A percentile compares a stretch with the other conserved stretches of the same genome.
These are phyloP conservation scores for Neofusicoccum umdonicola DNA, from an alignment of 2,329 filamentous ascomycete species.

Conservation along the genomic window DNA sequence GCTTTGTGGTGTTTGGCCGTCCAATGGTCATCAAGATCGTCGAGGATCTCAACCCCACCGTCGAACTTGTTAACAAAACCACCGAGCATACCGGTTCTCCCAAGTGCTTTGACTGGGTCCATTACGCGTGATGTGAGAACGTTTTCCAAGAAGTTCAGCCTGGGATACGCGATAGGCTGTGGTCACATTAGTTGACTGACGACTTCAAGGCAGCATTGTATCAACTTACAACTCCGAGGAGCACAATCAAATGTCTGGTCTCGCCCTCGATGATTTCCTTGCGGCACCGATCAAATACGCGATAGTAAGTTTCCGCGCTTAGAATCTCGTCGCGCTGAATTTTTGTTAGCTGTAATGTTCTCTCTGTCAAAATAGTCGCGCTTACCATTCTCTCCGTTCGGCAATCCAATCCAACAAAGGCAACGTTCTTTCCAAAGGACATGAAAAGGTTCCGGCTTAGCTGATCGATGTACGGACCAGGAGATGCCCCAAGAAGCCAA, in stretches of 20 bases:
- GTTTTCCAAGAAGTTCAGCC: constrained; percentile 60
- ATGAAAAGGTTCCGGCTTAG: constrained; percentile 83
- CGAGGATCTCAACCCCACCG: constrained; percentile 84
- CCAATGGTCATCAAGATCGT: constrained; percentile 96
- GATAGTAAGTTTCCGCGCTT: constrained; percentile 76
- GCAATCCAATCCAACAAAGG: constrained; percentile 84
- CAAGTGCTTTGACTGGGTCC: constrained; percentile 85
- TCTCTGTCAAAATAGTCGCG: no score
- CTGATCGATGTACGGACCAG: constrained; percentile 88
- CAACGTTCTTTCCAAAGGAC: constrained; percentile 72
- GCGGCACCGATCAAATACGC: constrained; percentile 82
- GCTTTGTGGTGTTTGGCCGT: constrained; percentile 91
- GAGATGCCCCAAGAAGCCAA: constrained; percentile 77
- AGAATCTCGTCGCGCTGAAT: constrained; percentile 68
- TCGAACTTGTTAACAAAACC: constrained; percentile 84
- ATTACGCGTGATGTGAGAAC: constrained; percentile 78
- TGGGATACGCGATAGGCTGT: constrained; percentile 47
- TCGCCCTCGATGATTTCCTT: constrained; percentile 78
- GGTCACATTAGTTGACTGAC: background rate
- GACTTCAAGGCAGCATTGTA: background rate
- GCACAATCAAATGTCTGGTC: constrained; percentile 84
- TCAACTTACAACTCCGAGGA: constrained; percentile 70
- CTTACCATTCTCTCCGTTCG: constrained; percentile 75
- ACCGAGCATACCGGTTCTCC: constrained; percentile 76
- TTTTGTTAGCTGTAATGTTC: constrained; percentile 21